These are phyloP conservation scores for Pseudotsuga menziesii DNA, from an alignment of 75 land plant genomes.

Conservation along the genomic window DNA sequence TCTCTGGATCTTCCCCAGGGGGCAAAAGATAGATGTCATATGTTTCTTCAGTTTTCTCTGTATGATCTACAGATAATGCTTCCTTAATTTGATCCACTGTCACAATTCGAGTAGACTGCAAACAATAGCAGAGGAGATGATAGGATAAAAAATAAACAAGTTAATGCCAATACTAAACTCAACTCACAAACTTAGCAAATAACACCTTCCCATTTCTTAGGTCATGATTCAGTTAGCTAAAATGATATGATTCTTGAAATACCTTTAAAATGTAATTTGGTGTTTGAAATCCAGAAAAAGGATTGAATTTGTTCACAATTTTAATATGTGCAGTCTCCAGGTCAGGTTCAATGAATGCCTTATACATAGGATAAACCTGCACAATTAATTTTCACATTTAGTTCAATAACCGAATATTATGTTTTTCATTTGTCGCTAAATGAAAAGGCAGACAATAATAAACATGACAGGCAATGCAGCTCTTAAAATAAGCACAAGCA, in stretches of 20 bases:
- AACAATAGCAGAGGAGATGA: neutral
- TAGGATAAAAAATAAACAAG: neutral
- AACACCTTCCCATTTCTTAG: neutral
- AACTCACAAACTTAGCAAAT: neutral
- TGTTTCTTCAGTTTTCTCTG: slow-evolving; percentile 27
- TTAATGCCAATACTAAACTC: too few species aligned
- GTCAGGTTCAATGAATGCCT: slow-evolving; percentile 40
- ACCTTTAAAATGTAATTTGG: slow-evolving; percentile 41
- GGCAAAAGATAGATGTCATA: slow-evolving; percentile 42
- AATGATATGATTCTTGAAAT: neutral
- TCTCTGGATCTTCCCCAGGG: slow-evolving; percentile 43
- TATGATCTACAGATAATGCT: slow-evolving; percentile 19
- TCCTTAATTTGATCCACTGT: slow-evolving; percentile 32
- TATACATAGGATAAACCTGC: slow-evolving; percentile 42
- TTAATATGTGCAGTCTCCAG: slow-evolving; percentile 38
- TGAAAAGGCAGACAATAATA: too few species aligned
- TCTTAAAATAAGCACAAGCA: too few species aligned
- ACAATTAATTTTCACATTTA: neutral
- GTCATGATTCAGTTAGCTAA: neutral
- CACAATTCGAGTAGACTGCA: slow-evolving; percentile 27
- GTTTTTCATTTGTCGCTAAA: too few species aligned
- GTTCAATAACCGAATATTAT: too few species aligned
- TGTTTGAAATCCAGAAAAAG: slow-evolving; percentile 40
- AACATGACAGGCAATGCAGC: too few species aligned
- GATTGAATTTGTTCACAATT: slow-evolving; percentile 39